Base-by-base conservation (phyloP, 371 early-diverging fungal genomes). In the Sporodiniella umbellata region DNA sequence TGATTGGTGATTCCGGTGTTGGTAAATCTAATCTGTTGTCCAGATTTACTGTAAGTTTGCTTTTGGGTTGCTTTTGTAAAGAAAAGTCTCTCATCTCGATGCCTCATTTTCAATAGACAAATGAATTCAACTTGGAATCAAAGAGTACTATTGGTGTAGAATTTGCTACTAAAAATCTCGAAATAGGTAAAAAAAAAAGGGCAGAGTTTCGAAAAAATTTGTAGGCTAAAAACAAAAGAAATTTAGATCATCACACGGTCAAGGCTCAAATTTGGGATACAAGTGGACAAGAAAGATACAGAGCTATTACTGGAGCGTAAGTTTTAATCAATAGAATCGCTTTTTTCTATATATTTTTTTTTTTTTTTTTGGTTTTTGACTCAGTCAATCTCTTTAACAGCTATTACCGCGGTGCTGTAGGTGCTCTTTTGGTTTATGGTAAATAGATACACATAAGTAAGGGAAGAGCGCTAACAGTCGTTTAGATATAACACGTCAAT, bases 61-160 rank as follows among this genome's bases (percentile, higher is more conserved):
- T 4, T 7, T 38, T 37, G 18, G 7, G 25, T 25, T 26, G 14
- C 1, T 19, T 15, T 21, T 43, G 28, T 7, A 43, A 43, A 42
- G n/a, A n/a, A n/a, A n/a, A n/a, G n/a, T n/a, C n/a, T n/a, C 44
- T 43, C 26, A 33, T 31, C 42, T 33, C 40, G 17, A 26, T 18
- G 1, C 14, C 35, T 30, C 39, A 1, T 22, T 2, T n/a, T n/a
- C n/a, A n/a, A 2, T 56, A 75, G 76, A 72, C 95, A 50, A 93
- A 98, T 75, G 96, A 96, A 69, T 99, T 99, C 80, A 93, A 90
- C 71, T 70, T 95, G 56, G 96, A 96, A 59, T 94, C 96, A 45
- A 98, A 98, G 68, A 96, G 99, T 33, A 99, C 99, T 53, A 99
- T 99, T 68, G 99, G 79, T 39, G 74, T 81, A 28, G 81, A 78